phyloP scores from a whole-genome alignment of 1,284 basidiomycete species.

The Sporisorium sorghi region DNA sequence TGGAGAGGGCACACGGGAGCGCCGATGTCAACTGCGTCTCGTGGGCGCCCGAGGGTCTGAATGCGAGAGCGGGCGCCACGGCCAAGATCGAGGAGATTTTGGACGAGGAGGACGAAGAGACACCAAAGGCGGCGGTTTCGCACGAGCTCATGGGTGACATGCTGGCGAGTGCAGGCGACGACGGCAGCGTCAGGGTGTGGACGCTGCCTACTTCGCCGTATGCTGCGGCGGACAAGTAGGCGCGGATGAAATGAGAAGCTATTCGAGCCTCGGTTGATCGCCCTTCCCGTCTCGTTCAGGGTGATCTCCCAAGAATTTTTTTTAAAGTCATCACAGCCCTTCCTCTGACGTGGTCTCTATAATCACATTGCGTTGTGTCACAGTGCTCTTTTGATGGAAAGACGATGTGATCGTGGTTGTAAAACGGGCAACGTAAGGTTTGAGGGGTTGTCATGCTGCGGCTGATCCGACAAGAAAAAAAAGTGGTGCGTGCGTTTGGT shows the following conservation, averaged over 20 bases:
- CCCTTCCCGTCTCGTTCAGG: not conserved
- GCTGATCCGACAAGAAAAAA: not conserved
- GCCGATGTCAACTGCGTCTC: constrained; percentile 81
- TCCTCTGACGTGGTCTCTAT: not conserved
- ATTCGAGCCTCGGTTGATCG: not conserved
- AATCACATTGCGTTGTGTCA: not conserved
- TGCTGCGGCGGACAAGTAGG: constrained; percentile 13
- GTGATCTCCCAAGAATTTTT: too few species aligned
- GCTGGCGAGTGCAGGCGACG: constrained; percentile 83
- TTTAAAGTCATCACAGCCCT: too few species aligned
- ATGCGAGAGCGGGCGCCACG: constrained; percentile 34
- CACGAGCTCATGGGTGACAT: constrained; percentile 72
- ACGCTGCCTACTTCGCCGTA: constrained; percentile 35
- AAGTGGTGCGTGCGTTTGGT: constrained; percentile 1
- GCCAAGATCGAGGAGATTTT: constrained; percentile 44
- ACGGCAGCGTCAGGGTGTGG: constrained; percentile 81
- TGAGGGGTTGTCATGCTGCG: not conserved
- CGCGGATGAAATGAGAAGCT: not conserved
- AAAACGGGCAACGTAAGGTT: not conserved
- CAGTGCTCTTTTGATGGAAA: not conserved
- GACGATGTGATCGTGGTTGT: not conserved
- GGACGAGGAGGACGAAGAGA: constrained; percentile 49
- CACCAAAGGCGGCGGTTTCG: constrained; percentile 40
- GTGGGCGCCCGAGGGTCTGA: constrained; percentile 74
- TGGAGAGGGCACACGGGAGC: constrained; percentile 77